These are phyloP conservation scores for Pseudocercospora cruenta DNA, from an alignment of 2,329 filamentous ascomycete species.

Conservation along the genomic window DNA sequence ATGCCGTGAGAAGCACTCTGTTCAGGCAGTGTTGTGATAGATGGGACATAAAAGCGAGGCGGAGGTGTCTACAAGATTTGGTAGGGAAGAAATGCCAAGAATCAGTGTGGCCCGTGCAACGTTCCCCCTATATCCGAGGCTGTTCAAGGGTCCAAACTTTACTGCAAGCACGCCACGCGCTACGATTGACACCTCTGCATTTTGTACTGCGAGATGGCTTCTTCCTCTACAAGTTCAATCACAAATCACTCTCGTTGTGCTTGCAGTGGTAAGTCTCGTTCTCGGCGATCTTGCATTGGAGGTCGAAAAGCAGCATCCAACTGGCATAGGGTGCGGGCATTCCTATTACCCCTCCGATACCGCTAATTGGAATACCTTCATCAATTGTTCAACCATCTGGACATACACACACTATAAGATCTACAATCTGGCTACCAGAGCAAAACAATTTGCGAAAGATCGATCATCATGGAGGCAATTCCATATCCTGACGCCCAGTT, in stretches of 20 bases:
- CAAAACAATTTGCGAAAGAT: background rate
- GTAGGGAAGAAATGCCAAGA: background rate
- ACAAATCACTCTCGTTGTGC: background rate
- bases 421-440: too few relatives aligned
- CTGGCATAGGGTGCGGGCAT: background rate
- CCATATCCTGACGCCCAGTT: slow-evolving; percentile 22
- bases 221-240: background rate
- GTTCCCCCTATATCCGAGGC: background rate
- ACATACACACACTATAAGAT: too few relatives aligned
- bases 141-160: background rate
- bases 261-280: background rate
- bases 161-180: background rate
- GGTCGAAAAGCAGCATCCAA: background rate
- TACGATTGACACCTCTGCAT: background rate
- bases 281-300: background rate
- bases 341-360: background rate
- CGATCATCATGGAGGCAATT: slow-evolving; percentile 20
- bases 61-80: background rate
- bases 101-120: background rate
- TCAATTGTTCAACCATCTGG: background rate
- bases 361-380: background rate
- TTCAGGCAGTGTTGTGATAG: background rate
- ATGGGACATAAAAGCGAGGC: background rate
- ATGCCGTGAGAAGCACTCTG: background rate
- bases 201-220: background rate